These are phyloP conservation scores for Lactarius hengduanensis DNA, from an alignment of 768 basidiomycete species.

Conservation along the genomic window DNA sequence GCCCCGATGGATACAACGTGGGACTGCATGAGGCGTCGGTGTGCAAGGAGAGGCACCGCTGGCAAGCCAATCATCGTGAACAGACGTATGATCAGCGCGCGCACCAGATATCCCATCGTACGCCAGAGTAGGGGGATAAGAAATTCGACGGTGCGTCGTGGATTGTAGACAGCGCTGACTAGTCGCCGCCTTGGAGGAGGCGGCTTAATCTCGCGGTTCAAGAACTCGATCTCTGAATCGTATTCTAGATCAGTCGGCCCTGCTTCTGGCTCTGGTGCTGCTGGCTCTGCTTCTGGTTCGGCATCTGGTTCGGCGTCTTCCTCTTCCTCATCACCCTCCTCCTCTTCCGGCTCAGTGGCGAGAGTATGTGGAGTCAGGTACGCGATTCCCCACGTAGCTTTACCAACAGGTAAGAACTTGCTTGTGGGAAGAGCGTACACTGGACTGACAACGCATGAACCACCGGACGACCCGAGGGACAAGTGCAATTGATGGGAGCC, in stretches of 20 bases:
- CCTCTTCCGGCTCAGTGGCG: constrained; percentile 22
- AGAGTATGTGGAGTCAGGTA: constrained; percentile 37
- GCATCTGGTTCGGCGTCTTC: background rate
- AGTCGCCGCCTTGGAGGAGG: constrained; percentile 3
- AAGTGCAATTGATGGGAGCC: constrained; percentile 31
- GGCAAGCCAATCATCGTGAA: constrained; percentile 19
- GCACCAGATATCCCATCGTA: constrained; percentile 20
- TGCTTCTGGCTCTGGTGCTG: background rate
- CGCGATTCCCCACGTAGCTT: constrained; percentile 35
- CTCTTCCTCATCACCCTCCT: background rate
- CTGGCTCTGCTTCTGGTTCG: constrained; percentile 4
- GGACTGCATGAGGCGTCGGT: constrained; percentile 5
- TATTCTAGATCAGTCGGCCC: constrained; percentile 17
- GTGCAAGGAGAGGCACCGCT: constrained; percentile 4
- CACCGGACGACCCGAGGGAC: constrained; percentile 32
- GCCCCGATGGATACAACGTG: constrained; percentile 4
- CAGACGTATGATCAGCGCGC: constrained; percentile 24
- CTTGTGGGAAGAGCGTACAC: constrained; percentile 30
- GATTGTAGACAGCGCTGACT: constrained; percentile 1
- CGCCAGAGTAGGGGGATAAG: constrained; percentile 26
- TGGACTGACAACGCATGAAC: constrained; percentile 35
- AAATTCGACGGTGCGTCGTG: constrained; percentile 18
- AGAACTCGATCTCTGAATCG: constrained; percentile 22
- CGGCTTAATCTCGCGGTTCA: constrained; percentile 21
- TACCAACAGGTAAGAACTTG: constrained; percentile 23